Evolutionary conservation across 441 rosid genomes (phyloP), one percentile per base, ranked within the genome.

Genomic region (Codiaeum variegatum): DNA sequence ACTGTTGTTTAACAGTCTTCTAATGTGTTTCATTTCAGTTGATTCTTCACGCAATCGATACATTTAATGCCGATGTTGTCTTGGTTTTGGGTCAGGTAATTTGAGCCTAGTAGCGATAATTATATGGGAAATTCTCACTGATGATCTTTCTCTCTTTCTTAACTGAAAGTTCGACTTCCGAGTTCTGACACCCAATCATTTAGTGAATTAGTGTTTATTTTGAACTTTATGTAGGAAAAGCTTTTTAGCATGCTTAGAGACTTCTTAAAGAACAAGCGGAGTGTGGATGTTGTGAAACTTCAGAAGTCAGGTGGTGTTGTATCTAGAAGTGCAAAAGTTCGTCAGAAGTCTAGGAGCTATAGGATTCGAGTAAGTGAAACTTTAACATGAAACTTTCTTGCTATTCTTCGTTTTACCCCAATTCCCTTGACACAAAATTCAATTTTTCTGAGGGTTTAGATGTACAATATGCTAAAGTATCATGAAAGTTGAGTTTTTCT

Each of bases 301-400:
- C 96, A 90, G 72, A 88, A 82, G 80, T 95, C 95, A 0, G 99
- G 97, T 51, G 98, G 97, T 58, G 96, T 91, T 79, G 99, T 88
- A 16, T 88, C 92, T 34, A 87, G 97, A 82, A 86, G 73, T 82
- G 52, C 75, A 52, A 85, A 84, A 80, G 84, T 64, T 71, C 92
- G 97, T 70, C 88, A 88, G 81, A 83, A 78, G 76, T 51, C 87
- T 7, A 86, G 96, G 79, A 86, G 80, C 80, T 82, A 70, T 40
- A 91, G 75, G 82, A 91, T 90, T 64, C 85, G 90, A 88, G 98
- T 92, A 85, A 85, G 29, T 47, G 23, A 70, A 66, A 40, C 47
- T 36, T 71, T 3, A 18, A 16, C 32, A 10, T 40, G 44, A 40
- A 40, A 40, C 11, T 9, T 40, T 40, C 44, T 40, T 1, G 44